Base-by-base conservation (phyloP, 169 alveolate species). In the Babesia ovis region DNA sequence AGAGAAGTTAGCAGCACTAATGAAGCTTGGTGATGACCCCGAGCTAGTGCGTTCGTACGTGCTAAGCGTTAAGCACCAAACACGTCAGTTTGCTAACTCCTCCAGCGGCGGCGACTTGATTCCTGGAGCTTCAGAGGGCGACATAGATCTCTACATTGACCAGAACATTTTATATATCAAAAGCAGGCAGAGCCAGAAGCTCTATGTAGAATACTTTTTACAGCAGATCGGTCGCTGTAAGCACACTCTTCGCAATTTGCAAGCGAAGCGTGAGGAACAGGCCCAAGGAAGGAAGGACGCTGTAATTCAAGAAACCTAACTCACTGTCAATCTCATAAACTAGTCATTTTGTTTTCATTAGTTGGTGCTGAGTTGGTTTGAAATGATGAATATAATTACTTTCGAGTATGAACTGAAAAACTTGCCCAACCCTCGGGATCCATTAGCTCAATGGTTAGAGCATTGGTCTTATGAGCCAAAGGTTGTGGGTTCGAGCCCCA, bases 391-490 rank as follows among this genome's bases (percentile, higher is more conserved):
- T n/a, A n/a, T n/a, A n/a, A 20, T n/a, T 18, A 12, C 20, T n/a
- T 51, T 20, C 32, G 20, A 51, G 12, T 27, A 5, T 54, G 32
- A 29, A 20, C 22, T 53, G 23, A 57, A 56, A 41, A 27, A 35
- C 22, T n/a, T 4, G 25, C 46, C 27, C 29, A 39, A 14, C 14
- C 18, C 43, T 37, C 73, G 41, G 62, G 94, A 89, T 89, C 94
- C 94, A 89, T 89, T 89, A 89, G 94, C 94, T 89, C 92, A 89
- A 91, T 89, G 94, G 94, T 89, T 89, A 89, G 94, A 89, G 94
- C 94, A 89, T 89, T 86, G 94, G 94, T 89, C 94, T 89, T 89
- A 89, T 89, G 94, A 72, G 85, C 94, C 94, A 86, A 89, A 89
- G 68, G 94, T 89, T 91, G 94, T 89, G 94, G 94, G 94, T 89